Percentiles rank a stretch among this genome's conserved stretches.
phyloP scores from a whole-genome alignment of 345 rosid genomes.

The Eucalyptus rudis region DNA sequence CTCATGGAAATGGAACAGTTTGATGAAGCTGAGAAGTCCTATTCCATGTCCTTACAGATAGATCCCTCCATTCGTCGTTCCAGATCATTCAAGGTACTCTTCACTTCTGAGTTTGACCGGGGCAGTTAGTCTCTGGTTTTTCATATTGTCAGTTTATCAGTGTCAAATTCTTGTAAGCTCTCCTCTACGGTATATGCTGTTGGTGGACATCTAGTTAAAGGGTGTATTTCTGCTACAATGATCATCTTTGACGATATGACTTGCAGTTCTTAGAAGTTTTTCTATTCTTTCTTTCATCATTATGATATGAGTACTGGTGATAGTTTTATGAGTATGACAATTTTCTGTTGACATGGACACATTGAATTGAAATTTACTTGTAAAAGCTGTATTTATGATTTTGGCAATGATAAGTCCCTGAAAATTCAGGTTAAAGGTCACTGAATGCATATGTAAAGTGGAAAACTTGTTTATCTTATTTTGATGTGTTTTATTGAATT shows the following conservation, averaged over 20 bases:
- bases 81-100: conserved; percentile 60
- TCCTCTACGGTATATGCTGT: neutral
- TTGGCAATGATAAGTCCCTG: neutral
- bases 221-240: neutral
- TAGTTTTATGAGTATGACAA: neutral
- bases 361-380: neutral
- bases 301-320: neutral
- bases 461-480: neutral
- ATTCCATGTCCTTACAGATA: conserved; percentile 38
- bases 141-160: neutral
- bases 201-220: neutral
- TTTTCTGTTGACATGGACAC: neutral
- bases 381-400: neutral
- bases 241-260: neutral
- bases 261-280: neutral
- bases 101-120: neutral
- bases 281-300: neutral
- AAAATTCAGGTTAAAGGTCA: neutral
- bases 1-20: conserved; percentile 48
- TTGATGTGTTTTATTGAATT: neutral
- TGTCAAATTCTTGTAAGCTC: neutral
- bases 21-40: conserved; percentile 59
- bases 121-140: neutral
- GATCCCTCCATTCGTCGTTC: conserved; percentile 70
- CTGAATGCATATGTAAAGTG: neutral